Base-by-base conservation (phyloP, 2,329 filamentous ascomycete species). In the Sarocladiaceae sp. region DNA sequence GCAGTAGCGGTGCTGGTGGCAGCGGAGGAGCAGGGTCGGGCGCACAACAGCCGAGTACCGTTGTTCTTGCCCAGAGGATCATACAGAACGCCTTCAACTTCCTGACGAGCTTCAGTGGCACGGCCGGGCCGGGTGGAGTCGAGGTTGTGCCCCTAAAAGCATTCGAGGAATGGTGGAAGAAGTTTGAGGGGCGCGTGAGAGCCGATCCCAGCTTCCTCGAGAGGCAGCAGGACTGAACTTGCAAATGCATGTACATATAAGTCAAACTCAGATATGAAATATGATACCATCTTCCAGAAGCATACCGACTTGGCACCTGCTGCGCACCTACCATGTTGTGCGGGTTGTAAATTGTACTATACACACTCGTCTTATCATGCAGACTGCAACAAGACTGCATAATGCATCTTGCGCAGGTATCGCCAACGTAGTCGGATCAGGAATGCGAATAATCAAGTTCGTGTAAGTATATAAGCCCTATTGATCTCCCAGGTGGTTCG, bases 1-100 rank as follows among this genome's bases (percentile, higher is more conserved):
- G 12, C 20, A 10, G 18, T 31, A 20, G 20, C 12, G 24, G 53
- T 47, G 42, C 43, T 44, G 15, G 53, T 58, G 20, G 40, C n/a
- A 46, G 39, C 12, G 20, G 45, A n/a, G 44, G 47, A 45, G 26
- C n/a, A n/a, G n/a, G n/a, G 56, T 48, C 56, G n/a, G n/a, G n/a
- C n/a, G n/a, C n/a, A n/a, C n/a, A 60, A 21, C 65, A 68, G 37
- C 71, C 80, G 2, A 72, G 77, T n/a, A 93, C 88, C 1, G 80
- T 87, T 51, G 69, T 88, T 2, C 73, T 98, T 19, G 93, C 93
- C 23, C 89, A 97, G 66, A 74, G 88, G 51, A 96, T 98, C 55
- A 97, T 98, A 56, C 85, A 88, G 55, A 95, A 96, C 63, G 93
- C 91, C 12, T 98, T 97, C 65, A 96, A 98, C 65, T 97, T 95